Evolutionary conservation across 805 yeast species (phyloP).

Genomic region (Spathaspora arborariae): DNA sequence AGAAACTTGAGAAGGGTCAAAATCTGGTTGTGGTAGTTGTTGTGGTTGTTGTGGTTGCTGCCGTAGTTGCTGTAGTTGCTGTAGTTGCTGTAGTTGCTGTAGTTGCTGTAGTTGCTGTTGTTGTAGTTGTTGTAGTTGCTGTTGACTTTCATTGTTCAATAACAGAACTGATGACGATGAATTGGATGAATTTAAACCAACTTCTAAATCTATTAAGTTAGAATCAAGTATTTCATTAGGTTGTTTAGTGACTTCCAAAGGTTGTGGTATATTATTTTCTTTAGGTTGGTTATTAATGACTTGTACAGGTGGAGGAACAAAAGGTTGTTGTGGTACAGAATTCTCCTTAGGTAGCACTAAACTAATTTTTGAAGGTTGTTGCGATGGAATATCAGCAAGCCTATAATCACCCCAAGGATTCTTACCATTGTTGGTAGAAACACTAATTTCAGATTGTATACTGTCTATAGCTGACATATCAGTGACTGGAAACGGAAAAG

Average conservation of each 20-base stretch:
- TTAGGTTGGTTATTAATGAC: not conserved
- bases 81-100: no score
- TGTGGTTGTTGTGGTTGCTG: no score
- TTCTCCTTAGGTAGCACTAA: not conserved
- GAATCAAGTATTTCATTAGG: slow-evolving; percentile 13
- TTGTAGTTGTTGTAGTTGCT: no score
- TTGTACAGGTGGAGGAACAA: not conserved
- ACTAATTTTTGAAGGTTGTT: not conserved
- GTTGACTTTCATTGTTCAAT: not conserved
- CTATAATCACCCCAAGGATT: slow-evolving; percentile 37
- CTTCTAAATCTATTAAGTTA: slow-evolving; percentile 34
- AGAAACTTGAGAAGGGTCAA: slow-evolving; percentile 5
- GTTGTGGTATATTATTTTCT: not conserved
- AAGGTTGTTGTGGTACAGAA: not conserved
- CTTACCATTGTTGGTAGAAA: slow-evolving; percentile 11
- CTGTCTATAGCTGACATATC: not conserved
- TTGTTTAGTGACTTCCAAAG: not conserved
- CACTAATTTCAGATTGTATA: not conserved
- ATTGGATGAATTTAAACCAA: slow-evolving; percentile 26
- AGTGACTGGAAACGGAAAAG: slow-evolving; percentile 6
- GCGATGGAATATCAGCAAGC: not conserved
- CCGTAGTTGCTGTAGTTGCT: no score
- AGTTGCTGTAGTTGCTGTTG: no score
- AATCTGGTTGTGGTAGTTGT: no score
- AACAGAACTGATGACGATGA: slow-evolving; percentile 10